Evolutionary conservation across 73 alveolate genomes (phyloP).

Genomic region (Strombidium stylifer): DNA sequence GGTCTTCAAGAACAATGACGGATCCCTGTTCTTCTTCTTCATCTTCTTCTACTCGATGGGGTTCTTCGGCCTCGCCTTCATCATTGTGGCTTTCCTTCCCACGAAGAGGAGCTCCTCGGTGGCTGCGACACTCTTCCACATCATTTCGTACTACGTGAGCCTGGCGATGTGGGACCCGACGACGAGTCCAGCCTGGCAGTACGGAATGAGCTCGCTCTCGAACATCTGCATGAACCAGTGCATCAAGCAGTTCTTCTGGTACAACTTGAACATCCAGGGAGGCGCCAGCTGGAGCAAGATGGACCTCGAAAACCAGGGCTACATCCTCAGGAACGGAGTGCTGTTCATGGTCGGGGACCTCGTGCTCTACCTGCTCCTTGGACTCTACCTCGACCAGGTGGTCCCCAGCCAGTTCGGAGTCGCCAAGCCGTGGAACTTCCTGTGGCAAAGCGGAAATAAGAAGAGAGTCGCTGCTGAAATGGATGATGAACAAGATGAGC

Average conservation of each 20-base stretch:
- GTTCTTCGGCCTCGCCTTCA: constrained; percentile 49
- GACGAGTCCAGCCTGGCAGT: constrained; percentile 30
- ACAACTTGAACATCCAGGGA: constrained; percentile 61
- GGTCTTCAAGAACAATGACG: constrained; percentile 35
- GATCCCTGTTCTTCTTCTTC: constrained; percentile 36
- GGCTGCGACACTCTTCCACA: constrained; percentile 43
- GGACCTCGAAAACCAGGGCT: constrained; percentile 36
- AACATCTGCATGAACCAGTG: constrained; percentile 65
- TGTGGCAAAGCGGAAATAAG: constrained; percentile 54
- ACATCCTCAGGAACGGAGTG: constrained; percentile 42
- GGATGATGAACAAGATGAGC: neutral
- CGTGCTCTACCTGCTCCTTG: constrained; percentile 39
- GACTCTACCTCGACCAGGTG: constrained; percentile 61
- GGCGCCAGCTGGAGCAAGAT: constrained; percentile 56
- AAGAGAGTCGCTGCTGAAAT: constrained; percentile 13
- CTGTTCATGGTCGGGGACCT: constrained; percentile 55
- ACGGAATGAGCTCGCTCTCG: constrained; percentile 62
- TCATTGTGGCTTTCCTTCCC: constrained; percentile 68
- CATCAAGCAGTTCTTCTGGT: constrained; percentile 44
- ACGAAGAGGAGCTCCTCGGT: constrained; percentile 53
- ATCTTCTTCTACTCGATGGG: constrained; percentile 56
- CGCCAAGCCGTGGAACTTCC: constrained; percentile 55
- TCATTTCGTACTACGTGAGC: constrained; percentile 22
- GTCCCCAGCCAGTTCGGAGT: constrained; percentile 62
- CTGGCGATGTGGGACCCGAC: constrained; percentile 55